Evolutionary conservation across 345 rosid species (phyloP), one percentile per base, ranked within the genome.

Genomic region (Aquilaria malaccensis): DNA sequence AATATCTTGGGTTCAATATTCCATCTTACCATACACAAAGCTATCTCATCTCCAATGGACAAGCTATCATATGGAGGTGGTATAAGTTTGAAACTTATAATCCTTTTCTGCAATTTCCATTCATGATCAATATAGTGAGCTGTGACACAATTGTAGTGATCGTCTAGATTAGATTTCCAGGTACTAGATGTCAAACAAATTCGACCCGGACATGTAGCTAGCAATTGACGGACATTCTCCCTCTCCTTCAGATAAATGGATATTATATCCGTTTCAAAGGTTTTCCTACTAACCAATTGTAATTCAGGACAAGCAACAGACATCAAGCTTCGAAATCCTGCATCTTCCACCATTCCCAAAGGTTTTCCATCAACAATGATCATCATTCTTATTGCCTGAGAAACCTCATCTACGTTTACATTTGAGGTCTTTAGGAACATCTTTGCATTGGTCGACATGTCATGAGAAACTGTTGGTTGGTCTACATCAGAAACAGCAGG

Each of bases 171-270:
- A 15, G 72, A 64, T 55, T 67, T 70, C 72, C 75, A 67, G 10
- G 58, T 56, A 41, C 54, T 61, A 55, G 71, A 70, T 33, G 72
- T 62, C 66, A 66, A 70, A 66, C 63, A 74, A 51, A 70, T 63
- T n/a, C 60, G 55, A 50, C 74, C 78, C n/a, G 69, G 74, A 33
- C 74, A 74, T 50, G 66, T 66, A 50, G 71, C 70, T 51, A 74
- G 58, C 63, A 66, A 55, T 43, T 58, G 69, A 49, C 68, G 58
- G 55, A 59, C 58, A 45, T 59, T 59, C 49, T 67, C 66, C 62
- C 50, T 74, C 52, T 67, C 64, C 41, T 46, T 67, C 30, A 55
- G 49, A 55, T 59, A 63, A 46, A 75, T 33, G 47, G 64, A 67
- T 51, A 63, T 60, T 46, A 67, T 55, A 30, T 75, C 74, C 60